phyloP scores from a whole-genome alignment of 1,284 basidiomycete genomes.

The Sporisorium scitamineum region DNA sequence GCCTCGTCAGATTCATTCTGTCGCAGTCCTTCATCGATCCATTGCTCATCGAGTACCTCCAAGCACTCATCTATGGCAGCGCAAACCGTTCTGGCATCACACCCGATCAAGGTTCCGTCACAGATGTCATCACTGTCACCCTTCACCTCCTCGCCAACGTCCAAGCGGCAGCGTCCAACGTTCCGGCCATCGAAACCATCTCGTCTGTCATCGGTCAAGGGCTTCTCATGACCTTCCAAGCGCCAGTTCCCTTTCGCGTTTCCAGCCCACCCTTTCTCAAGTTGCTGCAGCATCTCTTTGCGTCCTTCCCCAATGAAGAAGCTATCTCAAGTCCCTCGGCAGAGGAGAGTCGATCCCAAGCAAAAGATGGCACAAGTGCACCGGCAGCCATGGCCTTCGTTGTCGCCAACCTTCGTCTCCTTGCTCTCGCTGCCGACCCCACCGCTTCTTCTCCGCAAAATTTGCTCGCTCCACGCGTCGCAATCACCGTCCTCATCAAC shows the following conservation, averaged over 20 bases:
- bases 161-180: slow-evolving; percentile 11
- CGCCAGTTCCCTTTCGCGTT: slow-evolving; percentile 22
- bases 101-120: slow-evolving; percentile 42
- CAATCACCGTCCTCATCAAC: slow-evolving; percentile 47
- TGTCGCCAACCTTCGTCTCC: slow-evolving; percentile 32
- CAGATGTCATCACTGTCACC: slow-evolving; percentile 44
- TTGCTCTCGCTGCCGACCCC: slow-evolving; percentile 33
- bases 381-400: slow-evolving; percentile 27
- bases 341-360: background rate
- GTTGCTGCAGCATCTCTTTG: slow-evolving; percentile 19
- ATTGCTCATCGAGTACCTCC: slow-evolving; percentile 42
- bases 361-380: slow-evolving; percentile 7
- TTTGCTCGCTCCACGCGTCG: slow-evolving; percentile 45
- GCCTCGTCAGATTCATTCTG: slow-evolving; percentile 26
- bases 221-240: slow-evolving; percentile 37
- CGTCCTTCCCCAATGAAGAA: too few species aligned
- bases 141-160: slow-evolving; percentile 35
- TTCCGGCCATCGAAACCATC: slow-evolving; percentile 40
- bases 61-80: slow-evolving; percentile 42
- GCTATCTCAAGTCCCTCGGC: background rate
- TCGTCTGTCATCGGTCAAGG: slow-evolving; percentile 48
- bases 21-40: slow-evolving; percentile 43
- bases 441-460: slow-evolving; percentile 29
- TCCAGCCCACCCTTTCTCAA: slow-evolving; percentile 23
- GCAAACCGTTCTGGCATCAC: slow-evolving; percentile 30